These are phyloP conservation scores for Kappamyces sp. DNA, from an alignment of 192 early-diverging fungal genomes.

Conservation along the genomic window DNA sequence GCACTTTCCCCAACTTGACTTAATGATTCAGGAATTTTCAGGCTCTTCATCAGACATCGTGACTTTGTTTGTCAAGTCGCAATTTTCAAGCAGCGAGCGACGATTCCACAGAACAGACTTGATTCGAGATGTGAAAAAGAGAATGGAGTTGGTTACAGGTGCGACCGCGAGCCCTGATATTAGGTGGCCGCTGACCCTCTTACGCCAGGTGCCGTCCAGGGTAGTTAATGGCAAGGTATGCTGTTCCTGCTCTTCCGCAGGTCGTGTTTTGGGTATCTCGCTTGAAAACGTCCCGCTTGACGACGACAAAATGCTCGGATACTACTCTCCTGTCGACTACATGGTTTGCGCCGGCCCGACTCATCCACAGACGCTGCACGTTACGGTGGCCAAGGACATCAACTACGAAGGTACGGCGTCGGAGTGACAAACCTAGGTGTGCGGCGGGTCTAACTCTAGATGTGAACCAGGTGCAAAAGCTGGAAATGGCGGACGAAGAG, in stretches of 20 bases:
- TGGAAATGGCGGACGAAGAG: slow-evolving; percentile 81
- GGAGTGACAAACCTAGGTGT: neutral
- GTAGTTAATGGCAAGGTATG: no score
- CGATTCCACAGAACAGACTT: slow-evolving; percentile 72
- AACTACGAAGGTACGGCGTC: slow-evolving; percentile 9
- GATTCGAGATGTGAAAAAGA: slow-evolving; percentile 66
- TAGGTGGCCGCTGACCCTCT: no score
- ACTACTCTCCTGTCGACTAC: slow-evolving; percentile 78
- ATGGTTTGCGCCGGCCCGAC: slow-evolving; percentile 62
- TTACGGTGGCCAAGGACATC: neutral
- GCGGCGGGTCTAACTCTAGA: slow-evolving; percentile 23
- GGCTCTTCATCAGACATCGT: no score
- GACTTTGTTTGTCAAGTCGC: slow-evolving; percentile 81
- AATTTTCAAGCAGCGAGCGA: slow-evolving; percentile 77
- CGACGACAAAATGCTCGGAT: slow-evolving; percentile 70
- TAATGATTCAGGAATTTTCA: no score
- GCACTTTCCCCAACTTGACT: no score
- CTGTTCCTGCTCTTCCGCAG: neutral
- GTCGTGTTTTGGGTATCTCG: neutral
- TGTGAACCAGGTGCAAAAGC: slow-evolving; percentile 87
- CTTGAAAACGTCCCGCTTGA: slow-evolving; percentile 17
- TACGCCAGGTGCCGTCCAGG: no score
- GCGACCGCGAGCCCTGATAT: no score
- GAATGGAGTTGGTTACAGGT: slow-evolving; percentile 89
- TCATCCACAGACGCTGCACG: slow-evolving; percentile 2